Conservation (phyloP, 139 green algal species). For the Coelastrella sp. region DNA sequence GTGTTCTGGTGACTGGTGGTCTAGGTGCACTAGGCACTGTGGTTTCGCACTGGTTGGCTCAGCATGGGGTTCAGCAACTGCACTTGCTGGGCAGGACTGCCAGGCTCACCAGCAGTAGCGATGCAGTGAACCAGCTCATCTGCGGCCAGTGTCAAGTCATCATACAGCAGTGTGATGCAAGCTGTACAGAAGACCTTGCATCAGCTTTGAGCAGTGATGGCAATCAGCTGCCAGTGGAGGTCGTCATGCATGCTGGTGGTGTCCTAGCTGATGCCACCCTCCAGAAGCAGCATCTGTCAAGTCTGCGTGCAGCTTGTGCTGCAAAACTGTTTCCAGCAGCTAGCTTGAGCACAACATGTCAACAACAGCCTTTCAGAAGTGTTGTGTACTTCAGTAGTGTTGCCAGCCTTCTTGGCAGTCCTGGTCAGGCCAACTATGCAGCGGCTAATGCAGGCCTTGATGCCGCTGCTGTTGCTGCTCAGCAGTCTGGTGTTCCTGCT, state of each 20-base stretch:
- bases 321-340: slow-evolving; percentile 63
- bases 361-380: slow-evolving; percentile 45
- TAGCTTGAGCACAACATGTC: not conserved
- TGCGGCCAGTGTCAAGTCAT: slow-evolving; percentile 3
- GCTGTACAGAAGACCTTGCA: slow-evolving; percentile 32
- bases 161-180: slow-evolving; percentile 46
- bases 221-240: slow-evolving; percentile 6
- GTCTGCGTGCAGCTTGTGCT: slow-evolving; percentile 57
- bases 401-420: slow-evolving; percentile 72
- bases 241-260: slow-evolving; percentile 72
- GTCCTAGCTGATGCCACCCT: slow-evolving; percentile 72
- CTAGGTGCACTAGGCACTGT: slow-evolving; percentile 75
- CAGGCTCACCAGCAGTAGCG: not conserved
- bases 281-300: slow-evolving; percentile 56
- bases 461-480: not conserved
- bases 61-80: slow-evolving; percentile 50
- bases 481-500: slow-evolving; percentile 52
- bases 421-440: slow-evolving; percentile 85
- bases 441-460: slow-evolving; percentile 83
- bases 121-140: not conserved
- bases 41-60: slow-evolving; percentile 69
- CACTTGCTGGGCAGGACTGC: slow-evolving; percentile 67
- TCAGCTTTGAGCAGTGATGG: slow-evolving; percentile 30
- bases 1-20: slow-evolving; percentile 76
- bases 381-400: slow-evolving; percentile 74